Conservation (phyloP, 2,329 filamentous ascomycete species). For the Rhinocladiella similis region DNA sequence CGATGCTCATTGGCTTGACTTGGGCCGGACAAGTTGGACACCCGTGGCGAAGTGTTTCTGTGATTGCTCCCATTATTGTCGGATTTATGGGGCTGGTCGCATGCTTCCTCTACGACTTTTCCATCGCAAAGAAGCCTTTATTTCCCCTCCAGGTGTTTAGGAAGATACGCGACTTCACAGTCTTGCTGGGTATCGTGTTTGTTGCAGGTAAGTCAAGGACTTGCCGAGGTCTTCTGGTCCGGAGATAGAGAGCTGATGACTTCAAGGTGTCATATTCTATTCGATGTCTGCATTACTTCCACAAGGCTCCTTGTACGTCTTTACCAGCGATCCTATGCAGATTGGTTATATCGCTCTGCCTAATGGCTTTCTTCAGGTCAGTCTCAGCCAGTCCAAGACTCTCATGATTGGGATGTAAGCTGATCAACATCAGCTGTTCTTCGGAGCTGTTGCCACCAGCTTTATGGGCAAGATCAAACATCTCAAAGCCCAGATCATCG, state of each 20-base stretch:
- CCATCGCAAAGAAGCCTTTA: conserved; percentile 36
- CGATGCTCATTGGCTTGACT: conserved; percentile 10
- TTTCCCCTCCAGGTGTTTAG: conserved; percentile 10
- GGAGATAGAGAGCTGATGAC: not conserved
- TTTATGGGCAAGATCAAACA: not conserved
- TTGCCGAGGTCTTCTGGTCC: no score
- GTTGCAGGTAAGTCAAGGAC: conserved; percentile 1
- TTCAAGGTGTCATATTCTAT: not conserved
- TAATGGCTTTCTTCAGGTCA: conserved; percentile 4
- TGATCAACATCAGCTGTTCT: not conserved
- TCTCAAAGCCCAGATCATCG: conserved; percentile 11
- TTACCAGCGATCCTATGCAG: conserved; percentile 9
- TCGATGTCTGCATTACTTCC: conserved; percentile 8
- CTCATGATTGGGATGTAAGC: no score
- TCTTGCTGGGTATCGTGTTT: conserved; percentile 7
- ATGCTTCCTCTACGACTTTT: conserved; percentile 38
- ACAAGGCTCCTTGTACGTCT: conserved; percentile 13
- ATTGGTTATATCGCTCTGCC: conserved; percentile 14
- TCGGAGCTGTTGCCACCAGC: conserved; percentile 2
- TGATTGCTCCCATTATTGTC: conserved; percentile 10
- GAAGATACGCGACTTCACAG: conserved; percentile 1
- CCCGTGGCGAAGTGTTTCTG: conserved; percentile 5
- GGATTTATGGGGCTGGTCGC: conserved; percentile 5
- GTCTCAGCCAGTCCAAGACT: no score
- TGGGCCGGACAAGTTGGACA: conserved; percentile 23